Conservation (phyloP, 2,329 filamentous ascomycete species). For the Apiospora malaysiana region DNA sequence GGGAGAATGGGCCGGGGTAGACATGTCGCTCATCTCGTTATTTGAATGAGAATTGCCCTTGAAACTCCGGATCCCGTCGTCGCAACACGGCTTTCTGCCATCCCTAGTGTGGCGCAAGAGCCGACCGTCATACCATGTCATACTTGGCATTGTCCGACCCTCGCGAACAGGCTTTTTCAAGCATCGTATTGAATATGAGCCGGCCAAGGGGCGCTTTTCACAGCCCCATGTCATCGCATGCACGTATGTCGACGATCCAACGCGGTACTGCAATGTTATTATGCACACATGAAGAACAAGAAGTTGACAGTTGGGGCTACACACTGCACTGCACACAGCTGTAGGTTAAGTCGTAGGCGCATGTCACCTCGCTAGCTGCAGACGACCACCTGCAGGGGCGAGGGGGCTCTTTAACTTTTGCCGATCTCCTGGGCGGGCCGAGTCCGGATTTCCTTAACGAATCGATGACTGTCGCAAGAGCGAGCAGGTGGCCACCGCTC, state of each 20-base stretch:
- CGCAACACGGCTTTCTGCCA: not conserved
- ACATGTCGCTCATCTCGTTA: not conserved
- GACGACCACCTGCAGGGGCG: not conserved
- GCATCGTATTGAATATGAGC: not conserved
- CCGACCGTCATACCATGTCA: not conserved
- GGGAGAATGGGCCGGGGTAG: not conserved
- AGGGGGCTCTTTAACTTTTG: not conserved
- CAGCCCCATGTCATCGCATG: not conserved
- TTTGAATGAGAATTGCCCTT: not conserved
- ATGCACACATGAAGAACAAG: not conserved
- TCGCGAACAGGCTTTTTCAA: not conserved
- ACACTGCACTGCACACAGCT: not conserved
- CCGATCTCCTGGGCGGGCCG: conserved; percentile 14
- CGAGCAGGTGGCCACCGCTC: not conserved
- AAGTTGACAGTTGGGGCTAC: not conserved
- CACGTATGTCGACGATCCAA: not conserved
- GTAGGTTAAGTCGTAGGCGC: not conserved
- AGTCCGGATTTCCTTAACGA: not conserved
- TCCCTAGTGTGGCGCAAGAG: not conserved
- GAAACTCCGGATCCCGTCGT: not conserved
- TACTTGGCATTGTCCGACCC: not conserved
- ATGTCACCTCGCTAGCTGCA: conserved; percentile 8
- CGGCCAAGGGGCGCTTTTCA: not conserved
- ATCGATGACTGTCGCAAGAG: not conserved
- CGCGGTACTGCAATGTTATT: not conserved